phyloP scores from a whole-genome alignment of 148 eudicot species.

The Gaultheria prostrata region DNA sequence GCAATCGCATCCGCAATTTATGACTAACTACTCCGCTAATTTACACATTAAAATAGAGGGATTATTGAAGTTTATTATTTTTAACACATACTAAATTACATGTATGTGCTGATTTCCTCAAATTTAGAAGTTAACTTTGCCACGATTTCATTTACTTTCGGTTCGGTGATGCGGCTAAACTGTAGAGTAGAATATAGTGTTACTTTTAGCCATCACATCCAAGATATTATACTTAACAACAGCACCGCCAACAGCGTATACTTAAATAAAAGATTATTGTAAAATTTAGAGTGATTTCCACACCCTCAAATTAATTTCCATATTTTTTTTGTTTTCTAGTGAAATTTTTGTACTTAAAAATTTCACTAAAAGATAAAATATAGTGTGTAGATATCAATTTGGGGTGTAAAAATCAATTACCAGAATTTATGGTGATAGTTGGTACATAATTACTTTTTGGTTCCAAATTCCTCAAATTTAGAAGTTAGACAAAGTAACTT shows the following conservation, averaged over 20 bases:
- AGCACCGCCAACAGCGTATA: not conserved
- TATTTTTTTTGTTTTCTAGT: too few relatives aligned
- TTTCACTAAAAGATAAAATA: too few relatives aligned
- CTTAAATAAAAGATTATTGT: not conserved
- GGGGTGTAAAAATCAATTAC: too few relatives aligned
- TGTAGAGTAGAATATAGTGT: not conserved
- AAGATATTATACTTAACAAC: not conserved
- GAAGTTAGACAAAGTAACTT: not conserved
- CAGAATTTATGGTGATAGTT: not conserved
- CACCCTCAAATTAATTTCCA: too few relatives aligned
- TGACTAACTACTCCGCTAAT: not conserved
- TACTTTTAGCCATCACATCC: not conserved
- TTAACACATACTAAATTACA: not conserved
- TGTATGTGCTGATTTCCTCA: not conserved
- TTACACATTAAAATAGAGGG: not conserved
- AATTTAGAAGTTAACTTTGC: not conserved
- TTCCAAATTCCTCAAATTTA: not conserved
- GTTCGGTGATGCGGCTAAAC: not conserved
- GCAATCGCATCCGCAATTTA: slow-evolving; percentile 1
- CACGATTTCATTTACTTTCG: not conserved
- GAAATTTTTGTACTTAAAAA: too few relatives aligned
- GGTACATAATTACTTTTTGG: not conserved
- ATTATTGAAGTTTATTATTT: not conserved
- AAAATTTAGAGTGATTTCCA: not conserved
- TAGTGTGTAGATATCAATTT: too few relatives aligned